Evolutionary conservation across 768 basidiomycete species (phyloP).

Genomic region (Ephemerocybe angulata): DNA sequence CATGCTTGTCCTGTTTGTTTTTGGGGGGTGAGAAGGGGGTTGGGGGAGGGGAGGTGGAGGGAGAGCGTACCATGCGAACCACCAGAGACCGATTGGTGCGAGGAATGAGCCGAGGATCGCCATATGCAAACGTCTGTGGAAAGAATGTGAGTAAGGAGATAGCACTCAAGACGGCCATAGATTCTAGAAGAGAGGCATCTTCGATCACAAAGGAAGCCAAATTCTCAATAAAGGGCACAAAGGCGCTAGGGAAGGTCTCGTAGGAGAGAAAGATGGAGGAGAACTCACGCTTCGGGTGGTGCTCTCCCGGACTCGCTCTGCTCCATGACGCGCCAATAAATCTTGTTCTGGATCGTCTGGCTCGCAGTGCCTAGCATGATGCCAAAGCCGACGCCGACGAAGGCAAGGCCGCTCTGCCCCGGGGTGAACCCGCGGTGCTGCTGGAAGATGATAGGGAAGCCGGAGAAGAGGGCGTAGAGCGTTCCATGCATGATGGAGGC

Average conservation of each 20-base stretch:
- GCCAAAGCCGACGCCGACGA: slow-evolving; percentile 61
- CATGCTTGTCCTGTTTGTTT: slow-evolving; percentile 43
- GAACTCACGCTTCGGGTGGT: slow-evolving; percentile 56
- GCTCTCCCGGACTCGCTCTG: slow-evolving; percentile 45
- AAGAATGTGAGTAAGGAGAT: background rate
- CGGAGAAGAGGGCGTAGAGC: slow-evolving; percentile 63
- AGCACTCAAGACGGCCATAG: no score
- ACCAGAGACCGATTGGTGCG: slow-evolving; percentile 58
- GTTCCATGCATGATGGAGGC: slow-evolving; percentile 59
- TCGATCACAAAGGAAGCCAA: background rate
- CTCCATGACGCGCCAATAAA: slow-evolving; percentile 50
- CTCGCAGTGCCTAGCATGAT: slow-evolving; percentile 47
- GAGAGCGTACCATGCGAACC: slow-evolving; percentile 58
- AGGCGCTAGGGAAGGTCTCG: background rate
- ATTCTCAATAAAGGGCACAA: background rate
- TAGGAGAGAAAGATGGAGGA: background rate
- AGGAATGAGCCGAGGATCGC: slow-evolving; percentile 51
- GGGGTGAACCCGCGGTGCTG: slow-evolving; percentile 48
- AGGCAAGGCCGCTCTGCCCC: slow-evolving; percentile 56
- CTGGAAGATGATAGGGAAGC: slow-evolving; percentile 58
- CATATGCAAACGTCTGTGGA: slow-evolving; percentile 53
- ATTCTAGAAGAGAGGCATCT: background rate
- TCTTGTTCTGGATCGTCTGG: slow-evolving; percentile 50
- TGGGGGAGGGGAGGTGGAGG: background rate
- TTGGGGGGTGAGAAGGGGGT: background rate